Evolutionary conservation across 1,139 yeast genomes (phyloP).

Genomic region (Geotrichum armillariae): DNA sequence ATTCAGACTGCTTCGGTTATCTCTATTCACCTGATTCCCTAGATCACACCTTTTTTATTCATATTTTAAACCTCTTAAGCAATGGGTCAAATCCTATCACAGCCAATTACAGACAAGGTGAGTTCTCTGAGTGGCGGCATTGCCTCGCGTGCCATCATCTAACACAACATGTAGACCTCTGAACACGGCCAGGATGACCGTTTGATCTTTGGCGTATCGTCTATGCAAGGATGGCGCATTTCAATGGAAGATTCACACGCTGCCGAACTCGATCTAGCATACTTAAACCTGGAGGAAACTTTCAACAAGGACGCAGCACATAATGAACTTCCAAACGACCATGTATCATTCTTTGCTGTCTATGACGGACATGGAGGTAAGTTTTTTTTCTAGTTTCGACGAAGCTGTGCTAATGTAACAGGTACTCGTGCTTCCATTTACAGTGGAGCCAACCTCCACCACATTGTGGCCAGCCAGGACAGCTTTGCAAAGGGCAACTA

Average conservation of each 20-base stretch:
- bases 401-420: constrained; percentile 2
- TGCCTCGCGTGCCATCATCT: background rate
- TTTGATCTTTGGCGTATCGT: constrained; percentile 79
- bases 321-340: constrained; percentile 26
- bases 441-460: constrained; percentile 77
- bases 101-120: constrained; percentile 63
- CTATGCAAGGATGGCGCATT: constrained; percentile 99
- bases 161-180: constrained; percentile 48
- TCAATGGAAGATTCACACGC: constrained; percentile 98
- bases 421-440: constrained; percentile 78
- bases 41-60: background rate
- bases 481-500: constrained; percentile 60
- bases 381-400: background rate
- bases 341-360: constrained; percentile 84
- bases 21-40: background rate
- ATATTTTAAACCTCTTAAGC: background rate
- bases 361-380: constrained; percentile 96
- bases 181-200: constrained; percentile 67
- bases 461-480: constrained; percentile 62
- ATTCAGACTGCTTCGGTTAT: background rate
- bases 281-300: constrained; percentile 14
- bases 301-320: background rate
- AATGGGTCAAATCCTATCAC: constrained; percentile 79
- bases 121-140: constrained; percentile 17
- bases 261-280: constrained; percentile 55